A percentile compares a stretch with the other conserved stretches of the same genome.
phyloP scores from a whole-genome alignment of 352 stramenopile species.

The Pythium coloratum region DNA sequence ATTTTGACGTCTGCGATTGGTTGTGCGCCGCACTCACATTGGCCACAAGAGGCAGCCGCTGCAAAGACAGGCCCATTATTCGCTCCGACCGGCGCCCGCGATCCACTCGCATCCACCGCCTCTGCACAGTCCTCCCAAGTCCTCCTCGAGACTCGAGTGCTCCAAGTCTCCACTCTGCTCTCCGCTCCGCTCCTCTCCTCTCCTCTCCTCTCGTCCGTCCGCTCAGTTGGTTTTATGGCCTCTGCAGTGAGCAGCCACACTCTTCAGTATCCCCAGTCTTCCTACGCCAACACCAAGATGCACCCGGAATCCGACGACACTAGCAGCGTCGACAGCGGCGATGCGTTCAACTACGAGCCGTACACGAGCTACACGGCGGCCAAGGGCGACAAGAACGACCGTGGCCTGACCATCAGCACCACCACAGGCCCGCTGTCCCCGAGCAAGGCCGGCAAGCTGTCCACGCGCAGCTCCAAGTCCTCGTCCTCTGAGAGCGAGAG shows the following conservation, averaged over 20 bases:
- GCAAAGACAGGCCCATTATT: constrained; percentile 25
- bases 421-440: constrained; percentile 14
- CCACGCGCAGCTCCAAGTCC: neutral
- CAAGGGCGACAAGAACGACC: constrained; percentile 13
- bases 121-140: constrained; percentile 26
- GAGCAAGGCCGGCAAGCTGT: neutral
- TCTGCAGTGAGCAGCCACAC: constrained; percentile 42
- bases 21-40: constrained; percentile 13
- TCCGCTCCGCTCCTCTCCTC: neutral
- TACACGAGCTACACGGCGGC: constrained; percentile 24
- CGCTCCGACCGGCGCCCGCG: neutral
- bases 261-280: constrained; percentile 7
- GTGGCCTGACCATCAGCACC: constrained; percentile 1
- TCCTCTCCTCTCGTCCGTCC: constrained; percentile 35
- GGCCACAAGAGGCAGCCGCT: constrained; percentile 18
- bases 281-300: constrained; percentile 19
- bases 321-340: constrained; percentile 17
- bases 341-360: constrained; percentile 28
- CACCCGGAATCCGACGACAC: constrained; percentile 23
- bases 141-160: constrained; percentile 6
- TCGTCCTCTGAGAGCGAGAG: constrained; percentile 16
- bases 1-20: constrained; percentile 23
- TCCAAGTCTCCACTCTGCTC: neutral
- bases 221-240: constrained; percentile 66
- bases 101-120: constrained; percentile 1